Percentiles rank a stretch among this genome's conserved stretches.
phyloP scores from a whole-genome alignment of 371 early-diverging fungal species.

The Lichtheimia ornata region DNA sequence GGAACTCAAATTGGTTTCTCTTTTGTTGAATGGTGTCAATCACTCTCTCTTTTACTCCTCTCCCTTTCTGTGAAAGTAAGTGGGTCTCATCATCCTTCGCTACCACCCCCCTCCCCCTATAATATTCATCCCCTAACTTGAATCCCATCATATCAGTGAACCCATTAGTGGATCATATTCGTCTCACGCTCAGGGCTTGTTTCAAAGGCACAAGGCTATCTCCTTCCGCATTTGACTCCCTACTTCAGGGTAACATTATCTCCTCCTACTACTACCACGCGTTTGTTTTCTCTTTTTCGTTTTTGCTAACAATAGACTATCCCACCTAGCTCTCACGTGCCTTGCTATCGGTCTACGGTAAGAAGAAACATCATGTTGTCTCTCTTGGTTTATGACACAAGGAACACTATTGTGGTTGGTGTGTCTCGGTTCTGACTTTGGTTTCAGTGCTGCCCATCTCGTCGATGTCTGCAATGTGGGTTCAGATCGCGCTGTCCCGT shows the following conservation, averaged over 20 bases:
- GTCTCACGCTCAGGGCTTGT: conserved; percentile 11
- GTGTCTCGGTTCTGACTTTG: conserved; percentile 11
- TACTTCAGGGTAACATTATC: conserved; percentile 4
- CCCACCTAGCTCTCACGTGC: conserved; percentile 2
- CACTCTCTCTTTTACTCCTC: conserved; percentile 2
- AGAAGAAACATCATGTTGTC: neutral
- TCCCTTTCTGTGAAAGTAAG: neutral
- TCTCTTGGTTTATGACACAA: no score
- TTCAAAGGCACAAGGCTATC: conserved; percentile 14
- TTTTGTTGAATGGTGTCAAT: conserved; percentile 1
- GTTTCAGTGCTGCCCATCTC: conserved; percentile 24
- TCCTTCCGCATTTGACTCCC: conserved; percentile 11
- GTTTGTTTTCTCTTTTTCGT: no score
- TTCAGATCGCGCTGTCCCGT: conserved; percentile 6
- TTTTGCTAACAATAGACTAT: neutral
- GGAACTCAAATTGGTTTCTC: conserved; percentile 1
- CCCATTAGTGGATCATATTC: neutral
- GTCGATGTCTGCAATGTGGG: conserved; percentile 28
- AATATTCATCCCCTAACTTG: no score
- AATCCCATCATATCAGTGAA: conserved; percentile 1
- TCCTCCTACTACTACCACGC: no score
- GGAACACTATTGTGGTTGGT: no score
- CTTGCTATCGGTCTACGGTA: conserved; percentile 12
- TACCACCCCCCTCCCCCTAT: no score
- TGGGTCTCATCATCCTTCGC: no score